phyloP scores from a whole-genome alignment of 176 grass and related monocot genomes.

The Dactylis glomerata region DNA sequence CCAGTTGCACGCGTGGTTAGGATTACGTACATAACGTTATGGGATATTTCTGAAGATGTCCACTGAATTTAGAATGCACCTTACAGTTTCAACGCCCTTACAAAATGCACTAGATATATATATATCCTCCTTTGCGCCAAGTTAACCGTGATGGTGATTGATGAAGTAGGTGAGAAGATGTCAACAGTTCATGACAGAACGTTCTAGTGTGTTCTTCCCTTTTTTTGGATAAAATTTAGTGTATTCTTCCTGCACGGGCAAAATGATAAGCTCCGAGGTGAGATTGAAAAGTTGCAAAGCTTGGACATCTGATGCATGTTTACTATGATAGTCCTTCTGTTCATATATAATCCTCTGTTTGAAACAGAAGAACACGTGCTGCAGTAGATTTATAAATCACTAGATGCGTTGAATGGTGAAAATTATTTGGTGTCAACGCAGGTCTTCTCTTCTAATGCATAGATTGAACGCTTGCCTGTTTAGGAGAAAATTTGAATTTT shows the following conservation, averaged over 20 bases:
- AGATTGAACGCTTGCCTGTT: not conserved
- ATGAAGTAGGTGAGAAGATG: not conserved
- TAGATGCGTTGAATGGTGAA: not conserved
- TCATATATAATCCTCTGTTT: not conserved
- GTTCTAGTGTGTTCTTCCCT: too few relatives aligned
- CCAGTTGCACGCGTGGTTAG: not conserved
- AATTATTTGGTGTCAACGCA: not conserved
- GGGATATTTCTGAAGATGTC: not conserved
- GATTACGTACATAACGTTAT: not conserved
- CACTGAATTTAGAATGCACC: not conserved
- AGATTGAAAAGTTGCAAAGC: too few relatives aligned
- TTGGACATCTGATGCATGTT: too few relatives aligned
- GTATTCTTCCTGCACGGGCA: too few relatives aligned
- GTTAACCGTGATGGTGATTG: not conserved
- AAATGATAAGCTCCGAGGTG: too few relatives aligned
- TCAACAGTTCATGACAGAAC: not conserved
- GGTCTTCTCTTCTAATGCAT: not conserved
- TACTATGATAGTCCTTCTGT: not conserved
- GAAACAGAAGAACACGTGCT: conserved; percentile 6
- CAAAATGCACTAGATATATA: not conserved
- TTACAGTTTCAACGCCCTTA: not conserved
- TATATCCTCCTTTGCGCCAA: not conserved
- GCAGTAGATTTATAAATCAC: not conserved
- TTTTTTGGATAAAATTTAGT: too few relatives aligned
- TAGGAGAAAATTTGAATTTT: conserved; percentile 6